Percentiles rank a stretch among this genome's conserved stretches.
These are phyloP conservation scores for Aspergillus fructus DNA, from an alignment of 2,329 filamentous ascomycete species.

Conservation along the genomic window DNA sequence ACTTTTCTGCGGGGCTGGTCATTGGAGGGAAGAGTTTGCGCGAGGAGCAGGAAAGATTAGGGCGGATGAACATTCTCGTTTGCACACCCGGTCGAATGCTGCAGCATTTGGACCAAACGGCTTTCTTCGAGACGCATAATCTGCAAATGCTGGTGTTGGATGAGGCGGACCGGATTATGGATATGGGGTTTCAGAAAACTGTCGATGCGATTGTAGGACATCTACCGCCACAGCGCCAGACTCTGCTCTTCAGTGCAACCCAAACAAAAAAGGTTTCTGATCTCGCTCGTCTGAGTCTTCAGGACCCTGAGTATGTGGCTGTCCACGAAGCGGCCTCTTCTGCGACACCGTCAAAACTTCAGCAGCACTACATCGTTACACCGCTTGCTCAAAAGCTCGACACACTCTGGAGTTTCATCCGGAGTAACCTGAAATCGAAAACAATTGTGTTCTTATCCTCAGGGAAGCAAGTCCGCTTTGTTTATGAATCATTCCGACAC, in stretches of 20 bases:
- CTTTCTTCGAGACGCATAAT: conserved; percentile 84
- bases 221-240: conserved; percentile 80
- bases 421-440: conserved; percentile 86
- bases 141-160: conserved; percentile 91
- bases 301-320: conserved; percentile 90
- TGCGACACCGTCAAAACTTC: conserved; percentile 78
- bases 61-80: conserved; percentile 94
- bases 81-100: conserved; percentile 93
- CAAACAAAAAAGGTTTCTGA: conserved; percentile 95
- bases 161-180: conserved; percentile 94
- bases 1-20: conserved; percentile 87
- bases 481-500: conserved; percentile 89
- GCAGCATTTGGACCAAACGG: conserved; percentile 93
- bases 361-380: conserved; percentile 88
- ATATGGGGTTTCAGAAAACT: conserved; percentile 91
- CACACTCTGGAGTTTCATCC: conserved; percentile 88
- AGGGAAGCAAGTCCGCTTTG: conserved; percentile 93
- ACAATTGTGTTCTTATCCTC: conserved; percentile 95
- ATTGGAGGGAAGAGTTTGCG: conserved; percentile 90
- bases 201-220: conserved; percentile 94
- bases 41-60: conserved; percentile 80
- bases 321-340: conserved; percentile 80
- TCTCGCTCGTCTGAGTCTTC: conserved; percentile 80
- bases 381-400: conserved; percentile 87
- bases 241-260: conserved; percentile 91